Evolutionary conservation across 2,329 filamentous ascomycete genomes (phyloP).

Genomic region (Neurospora sp.): DNA sequence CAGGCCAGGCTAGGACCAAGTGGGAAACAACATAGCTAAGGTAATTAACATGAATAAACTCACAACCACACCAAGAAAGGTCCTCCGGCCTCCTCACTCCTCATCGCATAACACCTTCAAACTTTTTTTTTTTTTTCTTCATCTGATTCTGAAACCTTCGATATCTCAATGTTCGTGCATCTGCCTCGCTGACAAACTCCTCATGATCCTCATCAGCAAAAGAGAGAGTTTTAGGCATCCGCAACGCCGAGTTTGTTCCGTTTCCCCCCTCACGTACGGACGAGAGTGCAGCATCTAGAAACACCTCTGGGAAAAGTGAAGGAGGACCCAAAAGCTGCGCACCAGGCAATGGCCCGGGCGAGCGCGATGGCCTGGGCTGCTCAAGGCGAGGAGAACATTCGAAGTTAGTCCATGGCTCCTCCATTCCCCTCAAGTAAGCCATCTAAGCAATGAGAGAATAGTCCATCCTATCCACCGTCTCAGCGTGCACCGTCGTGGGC

Average conservation of each 20-base stretch:
- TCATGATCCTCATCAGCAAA: background rate
- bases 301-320: background rate
- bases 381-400: background rate
- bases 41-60: background rate
- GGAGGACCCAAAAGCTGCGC: background rate
- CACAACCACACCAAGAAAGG: background rate
- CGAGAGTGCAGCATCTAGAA: background rate
- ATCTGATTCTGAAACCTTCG: background rate
- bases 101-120: background rate
- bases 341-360: background rate
- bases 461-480: background rate
- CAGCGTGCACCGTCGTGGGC: background rate
- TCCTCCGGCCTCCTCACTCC: background rate
- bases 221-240: background rate
- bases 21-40: background rate
- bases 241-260: background rate
- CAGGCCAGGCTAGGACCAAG: too few relatives aligned
- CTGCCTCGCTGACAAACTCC: background rate
- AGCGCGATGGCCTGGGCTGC: background rate
- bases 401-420: background rate
- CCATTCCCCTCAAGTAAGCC: background rate
- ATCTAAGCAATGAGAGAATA: background rate
- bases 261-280: background rate
- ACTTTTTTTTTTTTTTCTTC: background rate
- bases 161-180: background rate